Evolutionary conservation across 2,329 filamentous ascomycete species (phyloP), one percentile per base, ranked within the genome.

Genomic region (Simplicillium sp.): DNA sequence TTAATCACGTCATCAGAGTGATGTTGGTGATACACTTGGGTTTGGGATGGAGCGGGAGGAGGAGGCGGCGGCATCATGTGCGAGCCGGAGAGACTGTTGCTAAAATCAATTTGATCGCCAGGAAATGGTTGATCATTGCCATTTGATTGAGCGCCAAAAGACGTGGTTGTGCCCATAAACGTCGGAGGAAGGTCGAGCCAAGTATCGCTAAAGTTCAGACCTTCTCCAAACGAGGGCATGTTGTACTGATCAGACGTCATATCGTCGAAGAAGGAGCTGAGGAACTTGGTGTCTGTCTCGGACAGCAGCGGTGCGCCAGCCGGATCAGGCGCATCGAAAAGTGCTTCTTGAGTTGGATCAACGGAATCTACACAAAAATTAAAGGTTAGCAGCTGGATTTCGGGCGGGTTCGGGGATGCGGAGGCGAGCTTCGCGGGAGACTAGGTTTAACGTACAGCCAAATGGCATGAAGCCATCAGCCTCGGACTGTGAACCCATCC

Each of bases 261-360:
- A 41, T 68, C 66, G 41, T 73, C 66, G 54, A 81, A 76, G 52
- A 80, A 80, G 46, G 56, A 65, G 44, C 72, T 69, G 14, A 86
- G 64, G 44, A 74, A 63, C 49, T 70, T 76, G 39, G 66, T 73
- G 53, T 81, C 77, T 44, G 67, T 73, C 50, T 80, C 76, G 48
- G 77, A 74, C 46, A 86, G 70, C 33, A 86, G 67, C 14, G 80
- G 75, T 31, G 71, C 72, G n/a, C 80, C 81, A 3, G 80, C 75
- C 37, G 77, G 76, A 38, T 77, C 75, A 34, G 80, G 79, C 40
- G 79, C 71, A 48, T 73, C 67, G 42, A 67, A 62, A 41, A 68
- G 64, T 17, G 68, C 64, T 41, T 68, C 66, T 48, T 68, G 61
- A 49, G 60, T 54, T 39, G 57, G 50, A 52, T 71, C 62, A 48